These are phyloP conservation scores for Ustilago trichophora DNA, from an alignment of 1,284 basidiomycete genomes.

Conservation along the genomic window DNA sequence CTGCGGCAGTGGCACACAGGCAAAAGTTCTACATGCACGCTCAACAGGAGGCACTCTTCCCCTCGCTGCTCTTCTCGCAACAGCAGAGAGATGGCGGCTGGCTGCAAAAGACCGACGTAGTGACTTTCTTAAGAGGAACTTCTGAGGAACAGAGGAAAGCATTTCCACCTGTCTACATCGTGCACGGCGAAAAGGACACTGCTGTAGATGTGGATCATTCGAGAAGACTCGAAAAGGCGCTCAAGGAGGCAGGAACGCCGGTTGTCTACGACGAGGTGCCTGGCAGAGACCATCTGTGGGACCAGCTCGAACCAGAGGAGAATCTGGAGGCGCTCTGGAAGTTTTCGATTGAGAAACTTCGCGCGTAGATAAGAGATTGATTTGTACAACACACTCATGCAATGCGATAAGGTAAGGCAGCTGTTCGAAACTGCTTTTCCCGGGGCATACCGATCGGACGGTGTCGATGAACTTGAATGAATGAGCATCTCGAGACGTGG, in stretches of 20 bases:
- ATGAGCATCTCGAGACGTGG: no score
- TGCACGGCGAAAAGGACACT: constrained; percentile 48
- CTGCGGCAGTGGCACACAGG: constrained; percentile 23
- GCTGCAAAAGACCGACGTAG: constrained; percentile 41
- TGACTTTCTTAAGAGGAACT: constrained; percentile 15
- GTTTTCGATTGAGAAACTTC: constrained; percentile 25
- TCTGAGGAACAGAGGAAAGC: constrained; percentile 19
- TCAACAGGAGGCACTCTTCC: constrained; percentile 47
- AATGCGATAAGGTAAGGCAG: no score
- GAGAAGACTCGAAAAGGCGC: constrained; percentile 24
- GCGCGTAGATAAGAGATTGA: constrained; percentile 2
- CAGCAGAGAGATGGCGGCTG: constrained; percentile 36
- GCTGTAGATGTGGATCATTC: constrained; percentile 52
- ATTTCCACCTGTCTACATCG: constrained; percentile 45
- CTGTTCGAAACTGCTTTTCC: no score
- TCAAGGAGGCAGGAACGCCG: constrained; percentile 16
- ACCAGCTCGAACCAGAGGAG: constrained; percentile 44
- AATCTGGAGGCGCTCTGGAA: constrained; percentile 31
- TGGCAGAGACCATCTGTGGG: constrained; percentile 47
- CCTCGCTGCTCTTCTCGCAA: constrained; percentile 34
- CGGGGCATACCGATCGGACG: no score
- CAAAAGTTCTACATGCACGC: constrained; percentile 50
- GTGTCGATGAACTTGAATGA: no score
- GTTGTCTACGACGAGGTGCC: constrained; percentile 44
- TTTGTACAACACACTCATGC: no score